A percentile compares a stretch with the other conserved stretches of the same genome.
Evolutionary conservation across 2,329 filamentous ascomycete species (phyloP).

Genomic region (Claviceps sorghi): DNA sequence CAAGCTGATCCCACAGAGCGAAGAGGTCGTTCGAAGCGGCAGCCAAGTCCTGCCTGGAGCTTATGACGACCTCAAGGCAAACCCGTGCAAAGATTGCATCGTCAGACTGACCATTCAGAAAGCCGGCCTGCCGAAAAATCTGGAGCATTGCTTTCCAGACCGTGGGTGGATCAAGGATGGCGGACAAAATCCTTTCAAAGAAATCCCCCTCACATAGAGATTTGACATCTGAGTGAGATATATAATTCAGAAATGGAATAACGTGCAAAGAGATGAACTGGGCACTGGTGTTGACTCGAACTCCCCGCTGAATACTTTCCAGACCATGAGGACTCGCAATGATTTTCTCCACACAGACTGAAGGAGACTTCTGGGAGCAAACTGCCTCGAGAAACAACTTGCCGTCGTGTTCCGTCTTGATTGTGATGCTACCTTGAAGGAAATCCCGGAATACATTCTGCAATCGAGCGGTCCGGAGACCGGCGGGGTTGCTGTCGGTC

Average conservation of each 20-base stretch:
- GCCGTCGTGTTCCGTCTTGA: neutral
- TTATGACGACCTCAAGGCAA: slow-evolving; percentile 7
- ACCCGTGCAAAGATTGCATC: slow-evolving; percentile 7
- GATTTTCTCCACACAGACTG: neutral
- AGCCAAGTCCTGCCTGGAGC: neutral
- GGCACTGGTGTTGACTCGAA: neutral
- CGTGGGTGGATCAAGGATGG: neutral
- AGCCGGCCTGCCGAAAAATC: neutral
- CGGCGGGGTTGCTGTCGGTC: neutral
- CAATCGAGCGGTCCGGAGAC: neutral
- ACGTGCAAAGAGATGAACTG: neutral
- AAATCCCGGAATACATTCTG: neutral
- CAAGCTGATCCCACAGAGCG: slow-evolving; percentile 10
- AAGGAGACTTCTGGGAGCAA: neutral
- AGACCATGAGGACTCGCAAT: neutral
- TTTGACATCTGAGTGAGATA: neutral
- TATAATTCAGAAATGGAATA: neutral
- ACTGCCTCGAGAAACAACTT: neutral
- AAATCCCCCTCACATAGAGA: neutral
- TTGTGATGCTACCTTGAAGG: neutral
- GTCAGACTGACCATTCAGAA: neutral
- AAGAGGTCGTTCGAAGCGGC: neutral
- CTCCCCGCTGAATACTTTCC: neutral
- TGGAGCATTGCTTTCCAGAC: neutral
- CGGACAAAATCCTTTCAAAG: neutral